Evolutionary conservation across 164 flowering plant species (phyloP).

Genomic region (Chimonanthus praecox): DNA sequence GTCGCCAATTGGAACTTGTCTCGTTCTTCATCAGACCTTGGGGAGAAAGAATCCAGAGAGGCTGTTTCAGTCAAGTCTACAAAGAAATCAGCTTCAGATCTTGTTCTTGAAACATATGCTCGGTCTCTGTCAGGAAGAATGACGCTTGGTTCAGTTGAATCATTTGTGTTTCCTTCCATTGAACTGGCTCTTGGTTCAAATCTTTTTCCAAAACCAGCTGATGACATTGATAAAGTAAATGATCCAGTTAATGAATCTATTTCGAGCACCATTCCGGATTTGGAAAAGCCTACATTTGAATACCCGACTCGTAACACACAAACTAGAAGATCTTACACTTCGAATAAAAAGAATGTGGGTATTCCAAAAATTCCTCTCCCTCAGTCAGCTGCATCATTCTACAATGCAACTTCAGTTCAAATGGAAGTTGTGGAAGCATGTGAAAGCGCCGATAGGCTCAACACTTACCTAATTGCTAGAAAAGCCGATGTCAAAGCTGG

Average conservation of each 20-base stretch:
- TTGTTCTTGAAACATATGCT: constrained; percentile 19
- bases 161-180: constrained; percentile 15
- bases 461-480: constrained; percentile 36
- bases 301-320: not conserved
- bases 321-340: constrained; percentile 25
- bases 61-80: constrained; percentile 4
- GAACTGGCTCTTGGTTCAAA: not conserved
- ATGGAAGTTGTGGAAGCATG: constrained; percentile 48
- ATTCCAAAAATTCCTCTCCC: constrained; percentile 38
- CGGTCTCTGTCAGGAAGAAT: constrained; percentile 20
- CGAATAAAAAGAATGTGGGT: constrained; percentile 19
- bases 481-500: constrained; percentile 50
- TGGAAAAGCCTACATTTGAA: constrained; percentile 16
- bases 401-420: constrained; percentile 32
- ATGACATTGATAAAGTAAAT: constrained; percentile 10
- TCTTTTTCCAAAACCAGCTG: constrained; percentile 13
- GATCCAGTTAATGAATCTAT: constrained; percentile 10
- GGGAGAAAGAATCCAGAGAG: constrained; percentile 9
- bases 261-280: not conserved
- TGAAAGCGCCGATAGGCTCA: constrained; percentile 36
- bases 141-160: constrained; percentile 8
- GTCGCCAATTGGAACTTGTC: constrained; percentile 9
- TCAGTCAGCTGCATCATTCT: constrained; percentile 57
- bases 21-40: constrained; percentile 26
- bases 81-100: constrained; percentile 22